These are phyloP conservation scores for Plantago elongata DNA, from an alignment of 257 asterid species.

Conservation along the genomic window DNA sequence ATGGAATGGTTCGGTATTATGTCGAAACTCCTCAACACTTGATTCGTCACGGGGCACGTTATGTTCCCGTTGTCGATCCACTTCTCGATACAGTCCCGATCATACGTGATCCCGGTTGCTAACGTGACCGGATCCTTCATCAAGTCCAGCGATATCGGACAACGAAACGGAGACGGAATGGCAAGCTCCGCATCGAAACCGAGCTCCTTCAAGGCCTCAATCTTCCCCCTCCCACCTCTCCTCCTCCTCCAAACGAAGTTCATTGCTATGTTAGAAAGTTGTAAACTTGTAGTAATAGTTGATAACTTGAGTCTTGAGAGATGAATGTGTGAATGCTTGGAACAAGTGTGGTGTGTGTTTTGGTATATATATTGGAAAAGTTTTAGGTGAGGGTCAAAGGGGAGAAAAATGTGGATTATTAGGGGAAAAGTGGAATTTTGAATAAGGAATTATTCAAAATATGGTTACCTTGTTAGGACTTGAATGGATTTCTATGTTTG, in stretches of 20 bases:
- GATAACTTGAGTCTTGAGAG: neutral
- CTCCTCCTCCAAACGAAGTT: conserved; percentile 42
- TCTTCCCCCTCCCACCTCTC: conserved; percentile 25
- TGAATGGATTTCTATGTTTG: conserved; percentile 23
- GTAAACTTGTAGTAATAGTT: neutral
- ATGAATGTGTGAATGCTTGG: conserved; percentile 6
- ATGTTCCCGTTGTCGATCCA: conserved; percentile 46
- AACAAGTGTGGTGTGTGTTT: neutral
- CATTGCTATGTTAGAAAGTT: conserved; percentile 16
- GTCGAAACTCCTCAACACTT: conserved; percentile 35
- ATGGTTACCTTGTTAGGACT: conserved; percentile 1
- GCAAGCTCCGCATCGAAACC: conserved; percentile 31
- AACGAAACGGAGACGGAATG: conserved; percentile 43
- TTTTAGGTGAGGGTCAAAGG: conserved; percentile 12
- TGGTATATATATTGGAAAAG: conserved; percentile 1
- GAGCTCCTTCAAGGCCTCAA: neutral
- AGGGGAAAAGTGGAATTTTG: conserved; percentile 17
- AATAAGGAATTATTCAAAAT: conserved; percentile 32
- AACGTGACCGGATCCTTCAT: conserved; percentile 70
- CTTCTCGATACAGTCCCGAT: conserved; percentile 58
- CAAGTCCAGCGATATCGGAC: conserved; percentile 60
- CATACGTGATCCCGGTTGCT: conserved; percentile 61
- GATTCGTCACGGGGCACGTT: conserved; percentile 61
- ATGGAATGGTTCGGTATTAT: conserved; percentile 66
- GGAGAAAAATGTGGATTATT: conserved; percentile 16